Base-by-base conservation (phyloP, 352 stramenopile species). In the Halophytophthora batemanensis region DNA sequence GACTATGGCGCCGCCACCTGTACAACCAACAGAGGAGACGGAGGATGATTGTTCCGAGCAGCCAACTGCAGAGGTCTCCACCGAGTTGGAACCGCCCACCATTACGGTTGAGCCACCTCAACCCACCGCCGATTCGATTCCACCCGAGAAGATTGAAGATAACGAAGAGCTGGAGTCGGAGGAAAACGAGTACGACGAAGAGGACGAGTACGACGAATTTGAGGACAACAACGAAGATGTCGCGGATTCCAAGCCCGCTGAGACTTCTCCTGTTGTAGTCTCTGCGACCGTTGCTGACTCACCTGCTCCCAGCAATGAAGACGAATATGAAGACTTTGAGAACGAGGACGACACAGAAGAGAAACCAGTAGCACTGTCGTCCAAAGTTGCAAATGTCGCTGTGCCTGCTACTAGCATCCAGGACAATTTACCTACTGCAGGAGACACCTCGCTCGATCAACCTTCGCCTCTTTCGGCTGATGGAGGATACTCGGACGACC, bases 261-360 rank as follows among this genome's bases (percentile, higher is more conserved):
- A 28, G 6, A 43, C 3, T 12, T 19, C 47, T 14, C 41, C 61
- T 29, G 17, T 28, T 6, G 45, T 33, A 21, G 6, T 17, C 3
- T 35, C 40, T 21, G 29, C 25, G 49, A 36, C 36, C 41, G 34
- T 8, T 17, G 53, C 22, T 3, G 45, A 56, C 7, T 48, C 14
- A 23, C 35, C 41, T n/a, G 25, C 38, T 39, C 37, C 45, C 38
- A 23, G 55, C 22, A 48, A 52, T 17, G 58, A 80, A 36, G 56
- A 64, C 22, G 71, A 71, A 1, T 80, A 82, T 36, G 77, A 87
- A 37, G 76, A 82, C 14, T 82, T 77, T 17, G 69, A 76, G n/a
- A 60, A 72, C 18, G 67, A 73, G 2, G 70, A 77, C 10, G 59
- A 78, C 8, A 48, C 61, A 21, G 45, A 57, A 22, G 48, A 52